Evolutionary conservation across 208 protist species (phyloP), one percentile per base, ranked within the genome.

Genomic region (Acanthamoeba royreba): DNA sequence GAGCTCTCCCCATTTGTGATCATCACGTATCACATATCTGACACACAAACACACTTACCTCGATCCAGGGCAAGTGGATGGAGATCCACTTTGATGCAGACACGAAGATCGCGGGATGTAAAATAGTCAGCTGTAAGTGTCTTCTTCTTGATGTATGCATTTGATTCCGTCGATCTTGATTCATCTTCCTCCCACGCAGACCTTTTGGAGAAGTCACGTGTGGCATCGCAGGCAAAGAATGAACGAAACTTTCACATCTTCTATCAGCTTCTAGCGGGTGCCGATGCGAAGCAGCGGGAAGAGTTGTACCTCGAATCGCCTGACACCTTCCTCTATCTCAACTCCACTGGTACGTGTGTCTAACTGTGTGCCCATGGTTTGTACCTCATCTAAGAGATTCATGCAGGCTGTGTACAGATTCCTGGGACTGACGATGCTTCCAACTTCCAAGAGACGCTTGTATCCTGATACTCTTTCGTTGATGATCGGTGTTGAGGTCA

Each of bases 201-300:
- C n/a, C 94, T 95, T 17, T 38, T 96, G 28, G 94, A 96, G 47
- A 96, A 96, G 93, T 96, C 94, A 17, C 94, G 95, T 13, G 93
- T 96, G 45, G 52, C 47, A 0, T 83, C n/a, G 31, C 95, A 96
- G 45, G 52, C 52, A 42, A 77, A 94, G 45, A 98, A 97, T 25
- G 98, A 99, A 97, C 94, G 98, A 42, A 99, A 98, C 94, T 99
- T 98, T 94, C 98, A 99, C 94, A 98, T 99, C 66, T 99, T 99
- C 90, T 99, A 99, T 94, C 98, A 99, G 96, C 66, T 94, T 25
- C 28, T 46, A 28, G 40, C 63, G 15, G 77, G 77, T 0, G 63
- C 72, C 74, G 31, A 40, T n/a, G 46, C 19, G 22, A 28, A 93
- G 69, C 58, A 46, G 46, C 33, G 31, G 8, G 61, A 53, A 35